Conservation (phyloP, 352 stramenopile species). For the Saprolegnia diclina region DNA sequence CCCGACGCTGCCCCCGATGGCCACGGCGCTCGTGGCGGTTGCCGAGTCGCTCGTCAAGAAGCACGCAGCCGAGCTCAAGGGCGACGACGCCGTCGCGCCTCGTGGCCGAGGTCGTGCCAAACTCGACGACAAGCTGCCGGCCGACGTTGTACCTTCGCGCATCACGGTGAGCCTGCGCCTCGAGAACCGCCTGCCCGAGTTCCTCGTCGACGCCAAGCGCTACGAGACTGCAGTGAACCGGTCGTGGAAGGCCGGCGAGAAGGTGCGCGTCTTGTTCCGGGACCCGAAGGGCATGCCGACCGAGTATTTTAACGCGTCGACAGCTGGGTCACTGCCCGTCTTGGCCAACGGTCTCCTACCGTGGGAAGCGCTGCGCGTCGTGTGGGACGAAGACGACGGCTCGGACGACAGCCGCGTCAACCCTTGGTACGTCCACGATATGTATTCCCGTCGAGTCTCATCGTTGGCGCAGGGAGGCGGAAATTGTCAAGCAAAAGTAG, state of each 20-base stretch:
- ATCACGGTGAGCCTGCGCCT: conserved; percentile 53
- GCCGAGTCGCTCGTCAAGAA: conserved; percentile 63
- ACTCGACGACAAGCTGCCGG: not conserved
- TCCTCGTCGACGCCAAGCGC: conserved; percentile 60
- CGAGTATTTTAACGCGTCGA: conserved; percentile 64
- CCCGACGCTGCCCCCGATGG: conserved; percentile 63
- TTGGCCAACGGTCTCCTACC: conserved; percentile 53
- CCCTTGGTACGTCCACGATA: conserved; percentile 52
- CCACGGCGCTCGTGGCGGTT: conserved; percentile 60
- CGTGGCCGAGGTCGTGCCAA: not conserved
- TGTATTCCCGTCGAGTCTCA: not conserved
- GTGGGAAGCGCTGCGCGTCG: conserved; percentile 73
- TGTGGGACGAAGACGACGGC: conserved; percentile 81
- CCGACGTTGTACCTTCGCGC: not conserved
- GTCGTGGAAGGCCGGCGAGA: conserved; percentile 55
- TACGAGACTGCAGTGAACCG: conserved; percentile 56
- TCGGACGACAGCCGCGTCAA: conserved; percentile 79
- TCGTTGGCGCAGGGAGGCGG: conserved; percentile 19
- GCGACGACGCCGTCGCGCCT: not conserved
- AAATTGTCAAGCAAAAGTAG: conserved; percentile 7
- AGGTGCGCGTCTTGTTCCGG: conserved; percentile 74
- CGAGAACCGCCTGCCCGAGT: conserved; percentile 73
- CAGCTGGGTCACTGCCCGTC: conserved; percentile 62
- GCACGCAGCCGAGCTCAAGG: conserved; percentile 44
- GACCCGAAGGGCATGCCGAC: conserved; percentile 57